Conservation (phyloP, 2,329 filamentous ascomycete genomes). For the Aquanectria penicillioides region DNA sequence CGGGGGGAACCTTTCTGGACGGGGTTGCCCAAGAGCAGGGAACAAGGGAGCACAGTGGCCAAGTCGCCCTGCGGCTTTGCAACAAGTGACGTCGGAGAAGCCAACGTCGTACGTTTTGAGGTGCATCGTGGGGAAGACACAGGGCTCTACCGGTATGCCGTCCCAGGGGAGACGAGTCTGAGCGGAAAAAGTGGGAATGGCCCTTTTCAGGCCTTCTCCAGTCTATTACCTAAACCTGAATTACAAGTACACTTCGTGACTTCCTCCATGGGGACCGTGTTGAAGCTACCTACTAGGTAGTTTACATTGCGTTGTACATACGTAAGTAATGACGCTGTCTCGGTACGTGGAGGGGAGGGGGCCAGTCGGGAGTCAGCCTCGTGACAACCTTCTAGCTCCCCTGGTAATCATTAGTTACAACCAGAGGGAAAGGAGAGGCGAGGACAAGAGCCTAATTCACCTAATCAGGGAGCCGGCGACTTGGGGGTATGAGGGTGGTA, state of each 20-base stretch:
- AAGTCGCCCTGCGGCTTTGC: too few species aligned
- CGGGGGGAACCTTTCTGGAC: too few species aligned
- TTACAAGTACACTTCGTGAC: too few species aligned
- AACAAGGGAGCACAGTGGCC: too few species aligned
- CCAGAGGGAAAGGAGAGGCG: background rate
- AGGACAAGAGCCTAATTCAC: background rate
- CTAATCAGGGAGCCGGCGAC: too few species aligned
- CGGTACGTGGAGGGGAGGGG: conserved; percentile 1
- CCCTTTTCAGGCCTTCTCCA: too few species aligned
- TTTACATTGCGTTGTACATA: background rate
- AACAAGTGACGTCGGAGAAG: conserved; percentile 5
- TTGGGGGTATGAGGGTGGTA: too few species aligned
- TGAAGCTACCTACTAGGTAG: too few species aligned
- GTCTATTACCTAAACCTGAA: too few species aligned
- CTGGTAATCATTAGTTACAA: background rate
- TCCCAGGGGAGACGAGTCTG: background rate
- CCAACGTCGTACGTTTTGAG: background rate
- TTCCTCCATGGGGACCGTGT: too few species aligned
- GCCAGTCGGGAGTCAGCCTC: conserved; percentile 3
- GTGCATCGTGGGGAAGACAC: background rate
- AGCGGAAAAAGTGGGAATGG: conserved; percentile 13
- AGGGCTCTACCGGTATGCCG: background rate
- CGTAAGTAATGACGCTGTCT: conserved; percentile 13
- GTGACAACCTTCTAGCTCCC: background rate
- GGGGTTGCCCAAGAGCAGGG: too few species aligned